Evolutionary conservation across 2,329 filamentous ascomycete genomes (phyloP).

Genomic region (Fusarium sp.): DNA sequence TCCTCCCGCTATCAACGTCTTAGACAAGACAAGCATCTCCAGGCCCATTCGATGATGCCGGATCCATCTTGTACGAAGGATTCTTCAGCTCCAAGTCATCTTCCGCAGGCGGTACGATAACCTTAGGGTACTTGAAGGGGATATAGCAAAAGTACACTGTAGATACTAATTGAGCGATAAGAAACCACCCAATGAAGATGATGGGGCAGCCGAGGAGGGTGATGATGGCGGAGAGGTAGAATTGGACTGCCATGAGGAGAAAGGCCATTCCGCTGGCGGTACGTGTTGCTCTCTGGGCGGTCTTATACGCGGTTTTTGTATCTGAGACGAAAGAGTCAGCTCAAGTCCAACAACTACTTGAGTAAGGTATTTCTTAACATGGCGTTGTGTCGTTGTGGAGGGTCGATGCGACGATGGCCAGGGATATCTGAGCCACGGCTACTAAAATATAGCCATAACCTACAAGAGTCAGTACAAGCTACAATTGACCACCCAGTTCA

Average conservation of each 20-base stretch:
- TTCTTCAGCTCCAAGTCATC: background rate
- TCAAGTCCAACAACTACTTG: no score
- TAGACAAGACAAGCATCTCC: background rate
- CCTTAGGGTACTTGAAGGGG: background rate
- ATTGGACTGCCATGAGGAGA: background rate
- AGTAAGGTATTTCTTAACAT: background rate
- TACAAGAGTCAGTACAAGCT: background rate
- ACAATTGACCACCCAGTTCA: no score
- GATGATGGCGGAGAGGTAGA: background rate
- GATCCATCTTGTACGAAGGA: background rate
- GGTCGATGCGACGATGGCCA: background rate
- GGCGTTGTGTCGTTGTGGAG: background rate
- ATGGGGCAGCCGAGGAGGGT: background rate
- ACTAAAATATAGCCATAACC: background rate
- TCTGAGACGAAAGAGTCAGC: background rate
- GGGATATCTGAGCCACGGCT: background rate
- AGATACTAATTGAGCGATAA: background rate
- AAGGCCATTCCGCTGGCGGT: background rate
- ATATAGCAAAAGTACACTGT: background rate
- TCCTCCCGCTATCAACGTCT: background rate
- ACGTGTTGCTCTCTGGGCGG: background rate
- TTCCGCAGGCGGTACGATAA: background rate
- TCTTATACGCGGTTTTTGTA: background rate
- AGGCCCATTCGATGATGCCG: background rate
- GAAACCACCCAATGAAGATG: background rate